These are phyloP conservation scores for Panaeolus papilionaceus DNA, from an alignment of 768 basidiomycete species.

Conservation along the genomic window DNA sequence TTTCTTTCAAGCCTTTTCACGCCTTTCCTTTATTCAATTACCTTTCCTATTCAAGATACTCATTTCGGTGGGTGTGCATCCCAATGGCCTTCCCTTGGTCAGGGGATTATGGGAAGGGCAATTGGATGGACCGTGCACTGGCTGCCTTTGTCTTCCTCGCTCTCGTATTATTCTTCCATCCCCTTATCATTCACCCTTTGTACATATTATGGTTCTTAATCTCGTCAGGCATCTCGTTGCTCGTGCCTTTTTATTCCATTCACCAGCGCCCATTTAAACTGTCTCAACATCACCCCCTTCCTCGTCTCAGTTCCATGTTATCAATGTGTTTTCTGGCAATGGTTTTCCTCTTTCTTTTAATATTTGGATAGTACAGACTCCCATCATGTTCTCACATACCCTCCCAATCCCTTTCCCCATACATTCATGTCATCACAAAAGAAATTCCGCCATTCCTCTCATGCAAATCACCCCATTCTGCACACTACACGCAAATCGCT, in stretches of 20 bases:
- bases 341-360: constrained; percentile 1
- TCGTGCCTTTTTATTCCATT: constrained; percentile 8
- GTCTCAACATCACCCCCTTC: constrained; percentile 11
- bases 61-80: background rate
- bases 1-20: constrained; percentile 47
- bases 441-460: background rate
- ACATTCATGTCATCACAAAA: background rate
- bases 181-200: constrained; percentile 11
- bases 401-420: background rate
- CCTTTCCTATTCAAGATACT: constrained; percentile 20
- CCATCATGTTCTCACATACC: background rate
- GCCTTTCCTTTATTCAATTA: constrained; percentile 24
- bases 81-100: background rate
- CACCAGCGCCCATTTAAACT: background rate
- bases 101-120: background rate
- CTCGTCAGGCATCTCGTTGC: constrained; percentile 2
- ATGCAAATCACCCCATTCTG: background rate
- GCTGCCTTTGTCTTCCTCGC: constrained; percentile 19
- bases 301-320: background rate
- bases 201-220: constrained; percentile 16
- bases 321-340: constrained; percentile 12
- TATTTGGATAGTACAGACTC: constrained; percentile 7
- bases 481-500: background rate
- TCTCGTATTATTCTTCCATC: constrained; percentile 16
- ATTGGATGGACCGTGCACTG: constrained; percentile 11